Evolutionary conservation across 768 basidiomycete genomes (phyloP).

Genomic region (Cytidiella melzeri): DNA sequence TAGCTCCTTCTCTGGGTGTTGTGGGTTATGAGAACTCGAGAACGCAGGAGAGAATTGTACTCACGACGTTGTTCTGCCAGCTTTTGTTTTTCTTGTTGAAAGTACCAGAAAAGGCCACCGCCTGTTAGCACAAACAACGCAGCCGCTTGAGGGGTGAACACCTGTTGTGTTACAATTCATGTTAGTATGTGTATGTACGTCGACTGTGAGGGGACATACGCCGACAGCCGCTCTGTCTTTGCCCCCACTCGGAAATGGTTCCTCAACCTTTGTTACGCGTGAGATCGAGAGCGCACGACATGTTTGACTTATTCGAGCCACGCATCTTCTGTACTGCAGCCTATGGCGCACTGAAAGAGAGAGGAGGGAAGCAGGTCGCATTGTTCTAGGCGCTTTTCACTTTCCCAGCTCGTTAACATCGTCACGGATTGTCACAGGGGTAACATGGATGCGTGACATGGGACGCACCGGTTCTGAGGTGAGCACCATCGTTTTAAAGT

Average conservation of each 20-base stretch:
- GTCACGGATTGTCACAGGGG: neutral
- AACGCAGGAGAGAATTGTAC: constrained; percentile 19
- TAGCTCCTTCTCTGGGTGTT: constrained; percentile 59
- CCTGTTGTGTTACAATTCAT: constrained; percentile 40
- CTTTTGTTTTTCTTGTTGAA: constrained; percentile 78
- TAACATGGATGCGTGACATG: neutral
- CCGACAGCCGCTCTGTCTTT: constrained; percentile 31
- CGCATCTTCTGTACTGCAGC: neutral
- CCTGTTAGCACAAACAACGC: constrained; percentile 81
- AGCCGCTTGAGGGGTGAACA: constrained; percentile 87
- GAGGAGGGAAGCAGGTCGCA: neutral
- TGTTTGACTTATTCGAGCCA: neutral
- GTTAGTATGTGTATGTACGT: neutral
- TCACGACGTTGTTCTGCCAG: constrained; percentile 71
- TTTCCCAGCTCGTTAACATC: too few species aligned
- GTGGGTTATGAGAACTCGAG: neutral
- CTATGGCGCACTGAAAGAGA: neutral
- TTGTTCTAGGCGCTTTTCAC: too few species aligned
- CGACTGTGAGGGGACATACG: constrained; percentile 16
- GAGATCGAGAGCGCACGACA: neutral
- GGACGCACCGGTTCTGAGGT: neutral
- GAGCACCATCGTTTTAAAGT: neutral
- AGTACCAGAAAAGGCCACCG: constrained; percentile 79
- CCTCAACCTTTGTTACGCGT: neutral
- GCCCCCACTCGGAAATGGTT: constrained; percentile 13